A percentile compares a stretch with the other conserved stretches of the same genome.
Conservation (phyloP, 345 rosid genomes). For the Anastatica hierochuntica region DNA sequence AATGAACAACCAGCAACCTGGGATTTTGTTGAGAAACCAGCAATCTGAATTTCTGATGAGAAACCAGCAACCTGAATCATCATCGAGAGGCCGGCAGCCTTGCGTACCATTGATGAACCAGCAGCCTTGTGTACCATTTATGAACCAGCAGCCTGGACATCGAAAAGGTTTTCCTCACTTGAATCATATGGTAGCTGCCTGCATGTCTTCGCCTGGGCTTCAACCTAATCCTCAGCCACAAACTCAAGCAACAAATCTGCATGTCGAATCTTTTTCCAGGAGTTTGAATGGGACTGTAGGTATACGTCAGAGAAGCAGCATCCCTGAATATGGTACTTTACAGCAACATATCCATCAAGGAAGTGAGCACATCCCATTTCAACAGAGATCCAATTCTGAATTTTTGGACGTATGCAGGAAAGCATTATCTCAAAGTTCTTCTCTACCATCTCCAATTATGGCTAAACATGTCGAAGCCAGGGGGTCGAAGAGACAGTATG, state of each 20-base stretch:
- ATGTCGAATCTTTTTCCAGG: slow-evolving; percentile 16
- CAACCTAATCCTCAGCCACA: slow-evolving; percentile 14
- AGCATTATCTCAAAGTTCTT: slow-evolving; percentile 8
- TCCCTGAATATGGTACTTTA: slow-evolving; percentile 8
- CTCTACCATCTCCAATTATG: slow-evolving; percentile 1
- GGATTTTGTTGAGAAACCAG: neutral
- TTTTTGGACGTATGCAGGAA: slow-evolving; percentile 14
- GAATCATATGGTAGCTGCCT: slow-evolving; percentile 21
- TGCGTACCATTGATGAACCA: slow-evolving; percentile 6
- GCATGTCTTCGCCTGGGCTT: slow-evolving; percentile 16
- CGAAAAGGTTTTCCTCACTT: slow-evolving; percentile 16
- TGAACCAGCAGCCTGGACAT: slow-evolving; percentile 23
- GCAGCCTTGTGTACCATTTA: slow-evolving; percentile 4
- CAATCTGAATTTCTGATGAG: neutral
- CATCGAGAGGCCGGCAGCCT: slow-evolving; percentile 10
- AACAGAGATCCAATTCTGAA: neutral
- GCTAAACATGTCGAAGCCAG: slow-evolving; percentile 26
- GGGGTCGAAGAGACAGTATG: slow-evolving; percentile 39
- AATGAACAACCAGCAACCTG: slow-evolving; percentile 5
- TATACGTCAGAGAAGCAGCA: slow-evolving; percentile 21
- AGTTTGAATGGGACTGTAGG: slow-evolving; percentile 9
- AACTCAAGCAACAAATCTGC: slow-evolving; percentile 19
- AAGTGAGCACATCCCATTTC: slow-evolving; percentile 18
- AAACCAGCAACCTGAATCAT: slow-evolving; percentile 26
- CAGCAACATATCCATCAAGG: slow-evolving; percentile 17